Evolutionary conservation across 768 basidiomycete species (phyloP).

Genomic region (Naganishia randhawae): DNA sequence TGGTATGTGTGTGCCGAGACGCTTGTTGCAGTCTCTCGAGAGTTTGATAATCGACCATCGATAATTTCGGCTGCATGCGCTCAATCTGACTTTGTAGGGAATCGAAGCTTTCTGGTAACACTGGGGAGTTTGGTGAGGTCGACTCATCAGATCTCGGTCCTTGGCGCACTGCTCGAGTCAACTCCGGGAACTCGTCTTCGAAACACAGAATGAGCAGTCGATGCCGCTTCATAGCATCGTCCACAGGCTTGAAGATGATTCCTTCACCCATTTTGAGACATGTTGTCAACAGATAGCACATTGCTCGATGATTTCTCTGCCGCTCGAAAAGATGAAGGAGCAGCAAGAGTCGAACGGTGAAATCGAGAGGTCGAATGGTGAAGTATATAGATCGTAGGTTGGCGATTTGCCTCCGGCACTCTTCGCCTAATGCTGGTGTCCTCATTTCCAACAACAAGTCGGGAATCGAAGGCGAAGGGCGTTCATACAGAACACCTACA

Average conservation of each 20-base stretch:
- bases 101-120: neutral
- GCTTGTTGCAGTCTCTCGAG: neutral
- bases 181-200: neutral
- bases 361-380: neutral
- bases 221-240: neutral
- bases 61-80: neutral
- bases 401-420: neutral
- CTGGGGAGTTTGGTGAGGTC: neutral
- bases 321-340: constrained; percentile 3
- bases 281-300: neutral
- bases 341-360: neutral
- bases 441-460: neutral
- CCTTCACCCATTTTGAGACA: too few relatives aligned
- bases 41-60: neutral
- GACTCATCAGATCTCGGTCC: too few relatives aligned
- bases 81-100: neutral
- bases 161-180: neutral
- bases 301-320: constrained; percentile 1
- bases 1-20: neutral
- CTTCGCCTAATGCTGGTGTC: neutral
- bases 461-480: neutral
- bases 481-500: neutral
- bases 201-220: neutral
- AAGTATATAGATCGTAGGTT: neutral
- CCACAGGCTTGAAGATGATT: neutral